phyloP scores from a whole-genome alignment of 2,329 filamentous ascomycete species.

The Fusarium newnesense region DNA sequence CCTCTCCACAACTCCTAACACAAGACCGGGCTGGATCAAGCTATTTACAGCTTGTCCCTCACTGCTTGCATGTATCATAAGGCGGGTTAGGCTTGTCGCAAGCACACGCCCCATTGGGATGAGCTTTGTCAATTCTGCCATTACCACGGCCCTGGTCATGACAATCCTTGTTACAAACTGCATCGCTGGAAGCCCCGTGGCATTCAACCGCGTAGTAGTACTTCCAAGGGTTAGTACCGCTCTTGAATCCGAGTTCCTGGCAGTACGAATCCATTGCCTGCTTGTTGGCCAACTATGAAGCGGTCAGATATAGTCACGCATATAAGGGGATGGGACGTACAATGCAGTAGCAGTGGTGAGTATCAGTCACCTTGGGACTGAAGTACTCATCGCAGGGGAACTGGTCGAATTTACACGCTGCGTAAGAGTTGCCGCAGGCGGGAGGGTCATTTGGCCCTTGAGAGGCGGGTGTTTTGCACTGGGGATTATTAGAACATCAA shows the following conservation, averaged over 20 bases:
- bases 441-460: neutral
- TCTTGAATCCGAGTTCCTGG: neutral
- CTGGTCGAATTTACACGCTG: neutral
- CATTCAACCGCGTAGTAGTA: neutral
- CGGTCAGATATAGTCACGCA: no score
- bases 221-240: neutral
- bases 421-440: neutral
- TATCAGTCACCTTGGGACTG: neutral
- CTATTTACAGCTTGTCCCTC: no score
- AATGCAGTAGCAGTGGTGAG: neutral
- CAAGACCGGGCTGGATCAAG: neutral
- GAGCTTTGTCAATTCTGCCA: neutral
- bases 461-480: neutral
- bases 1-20: fast-evolving
- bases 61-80: neutral
- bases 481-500: fast-evolving
- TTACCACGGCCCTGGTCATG: neutral
- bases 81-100: neutral
- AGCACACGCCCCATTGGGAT: fast-evolving
- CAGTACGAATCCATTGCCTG: neutral
- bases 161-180: neutral
- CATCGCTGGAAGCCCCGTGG: fast-evolving
- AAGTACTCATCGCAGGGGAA: neutral
- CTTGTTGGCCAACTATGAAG: neutral
- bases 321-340: neutral